Percentiles rank a stretch among this genome's conserved stretches.
These are phyloP conservation scores for Globisporangium barbulae DNA, from an alignment of 352 stramenopile genomes.

Conservation along the genomic window DNA sequence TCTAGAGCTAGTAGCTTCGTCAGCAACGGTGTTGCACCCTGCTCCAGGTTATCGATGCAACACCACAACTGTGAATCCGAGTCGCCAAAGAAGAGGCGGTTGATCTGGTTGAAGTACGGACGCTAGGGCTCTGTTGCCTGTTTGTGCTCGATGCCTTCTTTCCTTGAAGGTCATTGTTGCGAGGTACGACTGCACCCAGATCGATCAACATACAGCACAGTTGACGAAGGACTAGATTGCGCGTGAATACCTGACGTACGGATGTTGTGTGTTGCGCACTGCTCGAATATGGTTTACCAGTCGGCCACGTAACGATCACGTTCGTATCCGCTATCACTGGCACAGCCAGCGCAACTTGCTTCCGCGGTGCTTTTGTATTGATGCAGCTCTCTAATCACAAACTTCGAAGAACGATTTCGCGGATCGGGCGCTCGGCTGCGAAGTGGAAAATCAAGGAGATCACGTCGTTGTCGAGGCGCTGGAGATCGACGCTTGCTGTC, in stretches of 20 bases:
- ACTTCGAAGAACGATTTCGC: conserved; percentile 1
- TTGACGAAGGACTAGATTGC: too few species aligned
- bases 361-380: background rate
- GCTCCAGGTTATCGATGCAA: background rate
- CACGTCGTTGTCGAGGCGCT: conserved; percentile 6
- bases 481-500: background rate
- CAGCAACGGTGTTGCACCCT: background rate
- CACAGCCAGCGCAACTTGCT: background rate
- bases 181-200: too few species aligned
- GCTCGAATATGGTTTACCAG: too few species aligned
- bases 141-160: too few species aligned
- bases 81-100: background rate
- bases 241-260: too few species aligned
- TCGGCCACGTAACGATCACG: too few species aligned
- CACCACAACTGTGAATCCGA: background rate
- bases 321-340: too few species aligned
- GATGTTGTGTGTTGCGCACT: too few species aligned
- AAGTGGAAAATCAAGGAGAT: conserved; percentile 17
- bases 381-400: background rate
- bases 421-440: conserved; percentile 4
- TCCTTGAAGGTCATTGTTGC: too few species aligned
- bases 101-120: background rate
- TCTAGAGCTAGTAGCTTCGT: background rate
- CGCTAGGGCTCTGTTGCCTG: background rate
- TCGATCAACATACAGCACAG: too few species aligned